Evolutionary conservation across 2,329 filamentous ascomycete species (phyloP), one percentile per base, ranked within the genome.

Genomic region (Fusarium lyarnte): DNA sequence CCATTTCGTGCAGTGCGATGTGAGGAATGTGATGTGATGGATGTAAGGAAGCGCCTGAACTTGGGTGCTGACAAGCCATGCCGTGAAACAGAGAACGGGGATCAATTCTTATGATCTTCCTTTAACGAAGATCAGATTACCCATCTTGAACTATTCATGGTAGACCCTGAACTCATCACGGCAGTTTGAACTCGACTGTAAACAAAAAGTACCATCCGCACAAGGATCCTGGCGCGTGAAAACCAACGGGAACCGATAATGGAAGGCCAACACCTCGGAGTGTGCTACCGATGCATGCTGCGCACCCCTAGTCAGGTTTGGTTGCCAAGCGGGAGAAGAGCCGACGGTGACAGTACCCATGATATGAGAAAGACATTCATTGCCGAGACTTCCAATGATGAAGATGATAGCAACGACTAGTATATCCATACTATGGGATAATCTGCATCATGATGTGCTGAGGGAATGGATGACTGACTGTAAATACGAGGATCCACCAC

Each of bases 1-100:
- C 49, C 70, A 38, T 55, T 43, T 51, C 45, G 52, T 36, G 66
- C 39, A 27, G 33, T 54, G 51, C 45, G 29, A 67, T 52, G 55
- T 43, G 27, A 74, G 70, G 70, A 73, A 73, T 73, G 70, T 71
- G 66, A 74, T 51, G 53, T 71, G 66, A 74, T 51, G 53, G 41
- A 52, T 51, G 33, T 35, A 53, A 53, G 57, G 35, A 59, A 70
- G 47, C 42, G 41, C 31, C 25, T 35, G 38, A 45, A 45, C 25
- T 58, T 49, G 36, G 41, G 38, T 55, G 53, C 25, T 42, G 46
- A 47, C 42, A 33, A 68, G 47, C 16, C 14, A 63, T 60, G 54
- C 41, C 43, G 57, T 71, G 57, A 55, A 69, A 60, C 63, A 69
- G 31, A 45, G 45, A 13, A 27, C 17, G 38, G 23, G 11, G 47